Conservation (phyloP, 2,329 filamentous ascomycete species). For the Cucurbitaria berberidis region DNA sequence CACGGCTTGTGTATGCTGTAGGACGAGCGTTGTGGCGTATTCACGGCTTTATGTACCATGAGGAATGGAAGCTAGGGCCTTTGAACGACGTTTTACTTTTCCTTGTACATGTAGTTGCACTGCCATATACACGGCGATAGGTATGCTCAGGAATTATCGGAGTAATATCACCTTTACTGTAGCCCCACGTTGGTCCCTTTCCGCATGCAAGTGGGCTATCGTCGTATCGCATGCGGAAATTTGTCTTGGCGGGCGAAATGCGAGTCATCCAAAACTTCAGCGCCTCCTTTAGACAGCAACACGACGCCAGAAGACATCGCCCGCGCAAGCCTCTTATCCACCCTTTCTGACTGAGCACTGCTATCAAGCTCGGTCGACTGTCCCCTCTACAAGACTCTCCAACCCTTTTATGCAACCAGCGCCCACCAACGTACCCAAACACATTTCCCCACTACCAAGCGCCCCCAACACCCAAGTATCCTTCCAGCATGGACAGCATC, state of each 20-base stretch:
- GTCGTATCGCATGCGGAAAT: constrained; percentile 14
- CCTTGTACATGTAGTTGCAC: not conserved
- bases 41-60: constrained; percentile 88
- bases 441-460: constrained; percentile 50
- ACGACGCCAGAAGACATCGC: constrained; percentile 18
- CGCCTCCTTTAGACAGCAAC: constrained; percentile 12
- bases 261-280: constrained; percentile 18
- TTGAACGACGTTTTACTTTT: not conserved
- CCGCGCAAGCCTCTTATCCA: constrained; percentile 25
- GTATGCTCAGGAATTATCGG: not conserved
- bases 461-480: constrained; percentile 44
- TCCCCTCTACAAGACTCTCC: constrained; percentile 37
- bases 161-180: not conserved
- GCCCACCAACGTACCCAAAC: constrained; percentile 58
- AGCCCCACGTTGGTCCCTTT: constrained; percentile 18
- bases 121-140: not conserved
- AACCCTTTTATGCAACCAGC: constrained; percentile 71
- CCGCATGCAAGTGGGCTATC: constrained; percentile 15
- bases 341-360: constrained; percentile 48
- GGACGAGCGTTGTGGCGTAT: constrained; percentile 86
- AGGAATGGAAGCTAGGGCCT: constrained; percentile 2
- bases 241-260: constrained; percentile 17
- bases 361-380: constrained; percentile 62
- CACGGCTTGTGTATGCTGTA: constrained; percentile 92
- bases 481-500: constrained; percentile 66